Evolutionary conservation across 441 rosid genomes (phyloP), one percentile per base, ranked within the genome.

Genomic region (Aleurites moluccanus): DNA sequence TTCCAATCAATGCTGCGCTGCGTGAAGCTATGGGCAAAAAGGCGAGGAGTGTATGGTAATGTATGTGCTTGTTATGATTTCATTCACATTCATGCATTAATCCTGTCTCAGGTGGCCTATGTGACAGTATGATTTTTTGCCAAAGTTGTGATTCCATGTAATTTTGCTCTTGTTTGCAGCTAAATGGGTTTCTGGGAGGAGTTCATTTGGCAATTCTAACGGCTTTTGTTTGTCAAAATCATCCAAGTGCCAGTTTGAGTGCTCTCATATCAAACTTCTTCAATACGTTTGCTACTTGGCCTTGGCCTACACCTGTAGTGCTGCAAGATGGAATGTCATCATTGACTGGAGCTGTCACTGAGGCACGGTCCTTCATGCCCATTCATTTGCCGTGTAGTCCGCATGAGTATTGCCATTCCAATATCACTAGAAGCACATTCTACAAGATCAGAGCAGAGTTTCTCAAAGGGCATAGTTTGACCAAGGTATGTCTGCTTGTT

Each of bases 31-130:
- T 87, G 91, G 91, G 89, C 88, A 56, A 88, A 83, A 69, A 75
- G 85, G 63, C 87, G 86, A 75, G 94, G 92, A 80, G 86, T 88
- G n/a, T 88, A 87, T 67, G 89, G 91, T 64, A 86, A 85, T 75
- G 92, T 88, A 82, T 79, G 91, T 81, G 61, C 15, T 64, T 55
- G 28, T 21, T 44, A 62, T 20, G n/a, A 16, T 50, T 18, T 20
- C 10, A 40, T 38, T 64, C 30, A 59, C 30, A 30, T 35, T 40
- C 65, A 59, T 68, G 25, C 50, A 21, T 6, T 62, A 33, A 27
- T 63, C 60, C 38, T 62, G 23, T n/a, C 70, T 66, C 38, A 20
- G 57, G 70, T 79, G 42, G 16, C 23, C 62, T 77, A 73, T 63
- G 49, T 79, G 42, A 42, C 23, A 23, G 53, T 35, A 33, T 52